phyloP scores from a whole-genome alignment of 257 asterid genomes.

The Primulina eburnea region DNA sequence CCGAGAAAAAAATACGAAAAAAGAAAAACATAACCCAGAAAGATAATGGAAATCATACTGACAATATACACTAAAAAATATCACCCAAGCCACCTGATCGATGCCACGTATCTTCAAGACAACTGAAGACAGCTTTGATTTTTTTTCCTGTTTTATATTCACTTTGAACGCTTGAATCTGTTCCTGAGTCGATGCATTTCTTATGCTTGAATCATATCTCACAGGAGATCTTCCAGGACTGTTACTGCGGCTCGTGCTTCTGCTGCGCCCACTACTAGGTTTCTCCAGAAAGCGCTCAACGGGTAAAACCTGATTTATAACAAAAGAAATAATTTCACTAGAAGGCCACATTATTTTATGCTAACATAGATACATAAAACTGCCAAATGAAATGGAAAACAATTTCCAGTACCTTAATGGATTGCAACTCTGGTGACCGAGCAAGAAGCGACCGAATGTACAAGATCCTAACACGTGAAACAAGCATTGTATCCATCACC shows the following conservation, averaged over 20 bases:
- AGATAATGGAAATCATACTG: not conserved
- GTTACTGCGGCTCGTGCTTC: conserved; percentile 95
- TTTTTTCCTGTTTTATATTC: conserved; percentile 86
- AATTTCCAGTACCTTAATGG: conserved; percentile 71
- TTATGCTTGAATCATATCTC: conserved; percentile 59
- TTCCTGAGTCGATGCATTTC: conserved; percentile 67
- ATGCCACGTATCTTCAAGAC: conserved; percentile 97
- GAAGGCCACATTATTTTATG: conserved; percentile 14
- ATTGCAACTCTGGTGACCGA: conserved; percentile 97
- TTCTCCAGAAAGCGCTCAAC: conserved; percentile 94
- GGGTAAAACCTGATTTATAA: conserved; percentile 64
- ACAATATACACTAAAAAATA: conserved; percentile 14
- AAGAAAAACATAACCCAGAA: conserved; percentile 5
- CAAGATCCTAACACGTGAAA: conserved; percentile 98
- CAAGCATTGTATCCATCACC: conserved; percentile 99
- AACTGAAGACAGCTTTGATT: conserved; percentile 91
- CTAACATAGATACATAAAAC: conserved; percentile 20
- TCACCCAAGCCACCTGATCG: conserved; percentile 69
- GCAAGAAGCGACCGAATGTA: conserved; percentile 95
- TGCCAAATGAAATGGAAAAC: conserved; percentile 3
- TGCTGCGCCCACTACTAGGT: conserved; percentile 79
- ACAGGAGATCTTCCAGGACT: conserved; percentile 97
- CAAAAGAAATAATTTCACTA: conserved; percentile 23
- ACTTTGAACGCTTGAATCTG: conserved; percentile 88
- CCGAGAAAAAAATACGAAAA: conserved; percentile 7